phyloP scores from a whole-genome alignment of 345 rosid species.

The Eucalyptus sp. region DNA sequence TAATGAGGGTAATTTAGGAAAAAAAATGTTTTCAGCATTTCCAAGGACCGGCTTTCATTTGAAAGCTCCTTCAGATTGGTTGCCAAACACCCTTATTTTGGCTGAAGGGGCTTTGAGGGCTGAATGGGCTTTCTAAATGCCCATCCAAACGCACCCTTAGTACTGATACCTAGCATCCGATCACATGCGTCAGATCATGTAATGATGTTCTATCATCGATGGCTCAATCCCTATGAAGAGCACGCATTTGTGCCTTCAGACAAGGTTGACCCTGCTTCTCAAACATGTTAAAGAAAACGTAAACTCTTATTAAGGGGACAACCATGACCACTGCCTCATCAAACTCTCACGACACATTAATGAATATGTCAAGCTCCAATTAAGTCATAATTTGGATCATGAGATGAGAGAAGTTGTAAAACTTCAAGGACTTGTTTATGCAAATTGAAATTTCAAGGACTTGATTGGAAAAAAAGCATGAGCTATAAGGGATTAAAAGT shows the following conservation, averaged over 20 bases:
- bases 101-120: no score
- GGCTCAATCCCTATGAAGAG: fast-evolving
- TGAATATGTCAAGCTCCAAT: not conserved
- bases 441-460: not conserved
- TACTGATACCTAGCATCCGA: fast-evolving
- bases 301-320: not conserved
- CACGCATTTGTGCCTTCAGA: not conserved
- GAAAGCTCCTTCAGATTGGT: no score
- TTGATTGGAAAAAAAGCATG: not conserved
- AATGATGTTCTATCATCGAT: not conserved
- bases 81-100: no score
- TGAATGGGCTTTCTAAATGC: no score
- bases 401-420: not conserved
- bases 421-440: not conserved
- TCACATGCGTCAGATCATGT: no score
- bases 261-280: not conserved
- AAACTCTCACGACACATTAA: not conserved
- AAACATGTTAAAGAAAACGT: not conserved
- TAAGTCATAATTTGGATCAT: not conserved
- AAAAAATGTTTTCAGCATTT: no score
- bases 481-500: not conserved
- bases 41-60: no score
- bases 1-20: no score
- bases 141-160: no score
- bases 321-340: not conserved